Conservation (phyloP, 169 alveolate genomes). For the Plasmodium fragile region DNA sequence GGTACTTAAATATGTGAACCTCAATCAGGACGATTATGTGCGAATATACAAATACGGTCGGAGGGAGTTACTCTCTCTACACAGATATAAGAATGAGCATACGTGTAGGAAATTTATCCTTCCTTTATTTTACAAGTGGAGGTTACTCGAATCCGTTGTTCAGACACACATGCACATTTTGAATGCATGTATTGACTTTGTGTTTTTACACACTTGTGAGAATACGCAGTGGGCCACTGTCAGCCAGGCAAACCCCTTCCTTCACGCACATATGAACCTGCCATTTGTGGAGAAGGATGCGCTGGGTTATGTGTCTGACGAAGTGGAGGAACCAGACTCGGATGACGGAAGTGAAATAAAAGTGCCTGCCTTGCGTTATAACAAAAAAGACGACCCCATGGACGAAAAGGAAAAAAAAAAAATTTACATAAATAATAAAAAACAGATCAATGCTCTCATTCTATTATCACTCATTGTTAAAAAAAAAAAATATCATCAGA, state of each 20-base stretch:
- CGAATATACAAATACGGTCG: slow-evolving; percentile 33
- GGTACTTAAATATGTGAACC: slow-evolving; percentile 42
- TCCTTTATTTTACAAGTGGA: slow-evolving; percentile 60
- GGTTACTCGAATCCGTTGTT: slow-evolving; percentile 4
- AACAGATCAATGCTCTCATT: slow-evolving; percentile 32
- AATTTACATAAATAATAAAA: slow-evolving; percentile 9
- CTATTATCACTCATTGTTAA: slow-evolving; percentile 40
- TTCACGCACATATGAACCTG: background rate
- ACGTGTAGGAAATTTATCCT: slow-evolving; percentile 21
- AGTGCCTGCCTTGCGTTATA: background rate
- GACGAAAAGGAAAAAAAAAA: background rate
- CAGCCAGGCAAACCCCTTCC: background rate
- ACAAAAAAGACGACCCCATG: background rate
- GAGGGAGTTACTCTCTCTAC: slow-evolving; percentile 13
- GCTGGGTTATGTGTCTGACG: background rate
- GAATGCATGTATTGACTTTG: slow-evolving; percentile 27
- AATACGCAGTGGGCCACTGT: background rate
- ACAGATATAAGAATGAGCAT: slow-evolving; percentile 38
- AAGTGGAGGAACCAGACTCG: background rate
- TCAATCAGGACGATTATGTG: slow-evolving; percentile 36
- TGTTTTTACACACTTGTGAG: background rate
- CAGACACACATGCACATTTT: slow-evolving; percentile 7
- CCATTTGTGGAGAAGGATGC: background rate
- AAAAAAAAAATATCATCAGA: slow-evolving; percentile 53
- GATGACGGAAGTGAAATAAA: background rate